Base-by-base conservation (phyloP, 2,329 filamentous ascomycete species). In the Pseudogymnoascus sp. region DNA sequence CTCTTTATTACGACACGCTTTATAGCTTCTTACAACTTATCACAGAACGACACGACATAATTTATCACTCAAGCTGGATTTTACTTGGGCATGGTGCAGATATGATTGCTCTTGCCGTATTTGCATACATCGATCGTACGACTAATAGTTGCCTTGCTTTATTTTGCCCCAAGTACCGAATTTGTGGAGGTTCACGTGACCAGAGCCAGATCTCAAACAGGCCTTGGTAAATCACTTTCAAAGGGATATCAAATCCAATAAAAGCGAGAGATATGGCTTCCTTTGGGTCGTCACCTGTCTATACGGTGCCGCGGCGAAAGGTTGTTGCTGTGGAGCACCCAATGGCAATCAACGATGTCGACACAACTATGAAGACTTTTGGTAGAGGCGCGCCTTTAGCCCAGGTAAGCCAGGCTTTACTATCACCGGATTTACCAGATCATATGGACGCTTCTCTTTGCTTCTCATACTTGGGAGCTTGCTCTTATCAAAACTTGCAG, bases 281-380 rank as follows among this genome's bases (percentile, higher is more conserved):
- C 28, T 53, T 53, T 33, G 28, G 28, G 6, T 53, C 47, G 28
- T 70, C 70, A 39, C 78, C 80, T 0, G 78, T 76, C 69, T 81
- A 81, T 68, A 63, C 69, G 7, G 75, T 88, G 38, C 81, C 82
- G 2, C 66, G 73, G 37, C 75, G 78, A 63, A 75, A 78, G 59
- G 75, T 88, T 57, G 77, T 86, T 60, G 80, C 79, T 63, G 77
- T 89, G 53, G 86, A 89, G 69, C 86, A 89, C 73, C 86, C 86
- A 59, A 84, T 82, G 69, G 79, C 88, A 60, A 74, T 89, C 68
- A 81, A 80, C 69, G 84, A 88, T 71, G 71, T 87, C 61, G 82
- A 87, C 68, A 85, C 81, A 69, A 86, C 79, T 62, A 76, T 89
- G 66, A 76, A 79, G 47, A 87, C 85, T 38, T 77, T 89, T 50